These are phyloP conservation scores for Pseudocercospora musae DNA, from an alignment of 2,329 filamentous ascomycete species.

Conservation along the genomic window DNA sequence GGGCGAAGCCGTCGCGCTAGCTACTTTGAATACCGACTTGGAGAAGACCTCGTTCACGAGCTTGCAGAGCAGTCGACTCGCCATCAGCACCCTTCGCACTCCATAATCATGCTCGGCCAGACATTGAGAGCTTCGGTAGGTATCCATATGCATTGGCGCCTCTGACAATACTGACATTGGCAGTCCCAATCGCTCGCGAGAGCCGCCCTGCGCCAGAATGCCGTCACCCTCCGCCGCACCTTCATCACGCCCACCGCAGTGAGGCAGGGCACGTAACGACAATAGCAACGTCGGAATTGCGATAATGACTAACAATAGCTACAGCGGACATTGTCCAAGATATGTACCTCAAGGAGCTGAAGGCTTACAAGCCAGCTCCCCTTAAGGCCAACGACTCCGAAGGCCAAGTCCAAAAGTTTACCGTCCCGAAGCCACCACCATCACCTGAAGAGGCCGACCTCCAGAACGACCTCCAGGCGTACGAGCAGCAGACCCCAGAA, in stretches of 20 bases:
- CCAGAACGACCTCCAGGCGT: conserved; percentile 84
- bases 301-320: conserved; percentile 6
- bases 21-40: not conserved
- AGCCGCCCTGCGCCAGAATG: conserved; percentile 56
- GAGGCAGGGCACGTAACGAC: conserved; percentile 55
- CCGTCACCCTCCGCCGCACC: conserved; percentile 55
- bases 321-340: conserved; percentile 96
- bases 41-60: conserved; percentile 2
- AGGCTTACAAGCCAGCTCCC: conserved; percentile 83
- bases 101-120: conserved; percentile 56
- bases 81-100: conserved; percentile 4
- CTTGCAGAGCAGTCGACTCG: not conserved
- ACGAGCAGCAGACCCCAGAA: conserved; percentile 91
- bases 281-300: not conserved
- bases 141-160: not conserved
- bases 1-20: not conserved
- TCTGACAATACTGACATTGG: conserved; percentile 23
- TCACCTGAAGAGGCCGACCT: conserved; percentile 95
- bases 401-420: conserved; percentile 87
- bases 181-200: conserved; percentile 62
- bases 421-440: conserved; percentile 71
- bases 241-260: conserved; percentile 61
- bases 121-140: conserved; percentile 60
- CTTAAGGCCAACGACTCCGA: conserved; percentile 84
- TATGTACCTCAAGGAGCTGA: conserved; percentile 93